Conservation (phyloP, 768 basidiomycete species). For the Termitomyces sp. region DNA sequence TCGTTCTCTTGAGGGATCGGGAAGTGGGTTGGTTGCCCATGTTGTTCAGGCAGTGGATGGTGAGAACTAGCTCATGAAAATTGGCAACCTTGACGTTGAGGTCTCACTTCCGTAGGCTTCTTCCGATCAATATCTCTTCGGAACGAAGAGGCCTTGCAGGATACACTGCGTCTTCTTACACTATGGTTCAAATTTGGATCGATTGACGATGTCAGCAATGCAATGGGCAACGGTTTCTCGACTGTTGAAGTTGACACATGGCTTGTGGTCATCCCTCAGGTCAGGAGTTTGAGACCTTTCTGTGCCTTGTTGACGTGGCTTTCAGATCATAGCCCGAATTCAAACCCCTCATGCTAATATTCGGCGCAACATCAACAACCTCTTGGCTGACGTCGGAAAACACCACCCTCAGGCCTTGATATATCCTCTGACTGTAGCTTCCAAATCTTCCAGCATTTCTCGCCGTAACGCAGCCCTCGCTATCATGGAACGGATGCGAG, state of each 20-base stretch:
- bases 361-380: slow-evolving; percentile 79
- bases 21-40: slow-evolving; percentile 66
- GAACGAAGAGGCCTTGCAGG: slow-evolving; percentile 88
- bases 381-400: slow-evolving; percentile 89
- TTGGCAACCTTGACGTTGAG: background rate
- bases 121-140: slow-evolving; percentile 91
- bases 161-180: slow-evolving; percentile 87
- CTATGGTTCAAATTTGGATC: slow-evolving; percentile 98
- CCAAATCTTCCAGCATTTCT: slow-evolving; percentile 83
- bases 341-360: slow-evolving; percentile 90
- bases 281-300: slow-evolving; percentile 21
- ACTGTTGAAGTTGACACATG: slow-evolving; percentile 95
- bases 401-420: slow-evolving; percentile 97
- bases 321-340: slow-evolving; percentile 94
- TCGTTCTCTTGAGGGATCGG: slow-evolving; percentile 50
- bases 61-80: slow-evolving; percentile 21
- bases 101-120: slow-evolving; percentile 53
- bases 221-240: slow-evolving; percentile 82
- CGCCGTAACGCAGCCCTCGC: slow-evolving; percentile 76
- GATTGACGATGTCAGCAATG: slow-evolving; percentile 82
- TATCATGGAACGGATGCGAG: slow-evolving; percentile 91
- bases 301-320: background rate
- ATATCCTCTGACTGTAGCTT: slow-evolving; percentile 93
- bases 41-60: slow-evolving; percentile 93
- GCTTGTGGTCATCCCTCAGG: slow-evolving; percentile 98